Base-by-base conservation (phyloP, 106 monocot species). In the Phalaenopsis equestris region DNA sequence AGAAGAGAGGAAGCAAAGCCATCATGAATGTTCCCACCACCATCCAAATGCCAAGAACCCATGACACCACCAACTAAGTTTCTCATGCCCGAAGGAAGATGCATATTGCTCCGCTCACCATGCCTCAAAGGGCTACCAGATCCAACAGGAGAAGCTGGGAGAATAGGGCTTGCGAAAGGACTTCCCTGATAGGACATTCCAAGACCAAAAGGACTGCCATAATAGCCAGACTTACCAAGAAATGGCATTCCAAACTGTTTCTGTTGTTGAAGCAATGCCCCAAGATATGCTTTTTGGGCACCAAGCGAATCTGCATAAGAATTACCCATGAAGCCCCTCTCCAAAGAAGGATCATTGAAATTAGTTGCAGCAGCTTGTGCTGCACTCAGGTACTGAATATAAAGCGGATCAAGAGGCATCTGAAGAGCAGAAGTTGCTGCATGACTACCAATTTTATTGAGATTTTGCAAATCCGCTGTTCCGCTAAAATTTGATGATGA, bases 1-100 rank as follows among this genome's bases (percentile, higher is more conserved):
- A 99, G 78, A 30, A 99, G 92, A 2, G 99, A 87, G 41, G 91
- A 84, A 45, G 83, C 81, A 88, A 91, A 93, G 83, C 81, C 75
- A 23, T 85, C 91, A 78, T 91, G 86, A 7, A 91, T 81, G 45
- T 43, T 78, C 7, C 85, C 87, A 75, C 41, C 47, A 48, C 42
- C 9, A 77, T 80, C 86, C 19, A 56, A 70, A 80, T 76, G 68
- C 83, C 85, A 80, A 67, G 85, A 79, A 56, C 78, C 80, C 48
- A 73, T 55, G 56, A 48, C 77, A 55, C 74, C 72, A 10, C 90
- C 93, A 78, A 45, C 57, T 30, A 95, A 70, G 57, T 90, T 95
- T 81, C 95, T 88, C 82, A 93, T 74, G 21, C 85, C 85, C 75
- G 91, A 86, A 78, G 89, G 83, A 80, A 86, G 81, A 8, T 81